Conservation (phyloP, 116 monocot species). For the Zostera marina region DNA sequence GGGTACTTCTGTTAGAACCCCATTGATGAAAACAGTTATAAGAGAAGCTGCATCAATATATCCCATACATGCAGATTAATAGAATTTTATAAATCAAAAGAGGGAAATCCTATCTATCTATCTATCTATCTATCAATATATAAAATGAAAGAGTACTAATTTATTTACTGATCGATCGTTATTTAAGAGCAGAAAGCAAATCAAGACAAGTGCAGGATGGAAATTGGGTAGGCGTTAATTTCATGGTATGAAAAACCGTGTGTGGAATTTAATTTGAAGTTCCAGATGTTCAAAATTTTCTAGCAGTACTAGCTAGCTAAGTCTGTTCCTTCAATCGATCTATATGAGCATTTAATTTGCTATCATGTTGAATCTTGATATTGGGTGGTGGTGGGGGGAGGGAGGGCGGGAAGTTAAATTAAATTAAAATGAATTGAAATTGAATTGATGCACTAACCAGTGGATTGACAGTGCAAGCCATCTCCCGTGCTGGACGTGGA, state of each 20-base stretch:
- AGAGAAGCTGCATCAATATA: constrained; percentile 15
- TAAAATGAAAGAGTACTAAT: too few relatives aligned
- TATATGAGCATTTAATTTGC: too few relatives aligned
- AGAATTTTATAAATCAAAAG: too few relatives aligned
- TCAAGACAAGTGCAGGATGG: background rate
- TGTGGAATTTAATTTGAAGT: too few relatives aligned
- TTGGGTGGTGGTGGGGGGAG: background rate
- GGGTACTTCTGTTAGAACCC: constrained; percentile 56
- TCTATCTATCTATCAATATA: too few relatives aligned
- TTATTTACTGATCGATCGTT: too few relatives aligned
- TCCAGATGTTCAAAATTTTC: too few relatives aligned
- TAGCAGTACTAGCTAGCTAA: too few relatives aligned
- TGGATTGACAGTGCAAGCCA: constrained; percentile 2
- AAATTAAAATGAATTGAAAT: background rate
- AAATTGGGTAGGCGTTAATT: constrained; percentile 2
- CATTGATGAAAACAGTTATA: constrained; percentile 81
- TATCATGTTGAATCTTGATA: background rate
- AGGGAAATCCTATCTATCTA: too few relatives aligned
- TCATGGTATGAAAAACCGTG: too few relatives aligned
- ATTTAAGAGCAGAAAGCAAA: background rate
- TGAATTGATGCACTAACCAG: constrained; percentile 1
- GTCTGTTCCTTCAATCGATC: too few relatives aligned
- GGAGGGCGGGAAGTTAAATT: background rate
- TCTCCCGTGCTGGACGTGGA: background rate
- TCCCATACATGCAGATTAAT: too few relatives aligned